These are phyloP conservation scores for Dendrobium officinale DNA, from an alignment of 106 monocot species.

Conservation along the genomic window DNA sequence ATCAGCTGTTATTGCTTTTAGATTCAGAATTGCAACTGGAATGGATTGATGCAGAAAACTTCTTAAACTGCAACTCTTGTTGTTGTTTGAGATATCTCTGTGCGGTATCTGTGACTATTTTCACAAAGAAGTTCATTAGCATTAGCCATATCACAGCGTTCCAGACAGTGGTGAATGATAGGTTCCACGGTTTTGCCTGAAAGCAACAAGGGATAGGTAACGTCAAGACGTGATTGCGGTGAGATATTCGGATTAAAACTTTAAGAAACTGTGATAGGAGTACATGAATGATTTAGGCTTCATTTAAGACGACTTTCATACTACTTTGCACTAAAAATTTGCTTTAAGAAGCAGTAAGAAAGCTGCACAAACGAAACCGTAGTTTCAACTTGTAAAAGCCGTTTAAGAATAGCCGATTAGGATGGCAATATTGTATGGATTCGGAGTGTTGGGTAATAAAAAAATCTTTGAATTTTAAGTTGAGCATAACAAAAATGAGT, in stretches of 20 bases:
- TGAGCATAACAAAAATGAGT: too few species aligned
- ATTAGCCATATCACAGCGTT: slow-evolving; percentile 77
- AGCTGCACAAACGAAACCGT: too few species aligned
- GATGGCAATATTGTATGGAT: too few species aligned
- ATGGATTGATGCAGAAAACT: slow-evolving; percentile 7
- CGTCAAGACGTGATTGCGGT: background rate
- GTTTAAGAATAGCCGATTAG: too few species aligned
- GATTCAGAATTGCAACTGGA: background rate
- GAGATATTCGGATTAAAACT: background rate
- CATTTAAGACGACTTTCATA: too few species aligned
- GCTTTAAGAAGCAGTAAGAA: too few species aligned
- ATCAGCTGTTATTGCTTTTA: background rate
- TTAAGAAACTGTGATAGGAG: too few species aligned
- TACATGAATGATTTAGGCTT: too few species aligned
- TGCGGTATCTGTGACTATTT: slow-evolving; percentile 74
- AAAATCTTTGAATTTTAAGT: too few species aligned
- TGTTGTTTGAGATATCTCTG: slow-evolving; percentile 55
- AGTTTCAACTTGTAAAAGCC: too few species aligned
- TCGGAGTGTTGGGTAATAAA: too few species aligned
- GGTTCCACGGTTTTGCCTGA: slow-evolving; percentile 67
- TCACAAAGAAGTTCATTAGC: slow-evolving; percentile 68
- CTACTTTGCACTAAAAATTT: too few species aligned
- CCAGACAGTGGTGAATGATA: slow-evolving; percentile 75
- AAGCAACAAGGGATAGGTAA: background rate
- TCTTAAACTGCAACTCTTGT: slow-evolving; percentile 55